Conservation (phyloP, 1,284 basidiomycete species). For the Malassezia arunalokei region DNA sequence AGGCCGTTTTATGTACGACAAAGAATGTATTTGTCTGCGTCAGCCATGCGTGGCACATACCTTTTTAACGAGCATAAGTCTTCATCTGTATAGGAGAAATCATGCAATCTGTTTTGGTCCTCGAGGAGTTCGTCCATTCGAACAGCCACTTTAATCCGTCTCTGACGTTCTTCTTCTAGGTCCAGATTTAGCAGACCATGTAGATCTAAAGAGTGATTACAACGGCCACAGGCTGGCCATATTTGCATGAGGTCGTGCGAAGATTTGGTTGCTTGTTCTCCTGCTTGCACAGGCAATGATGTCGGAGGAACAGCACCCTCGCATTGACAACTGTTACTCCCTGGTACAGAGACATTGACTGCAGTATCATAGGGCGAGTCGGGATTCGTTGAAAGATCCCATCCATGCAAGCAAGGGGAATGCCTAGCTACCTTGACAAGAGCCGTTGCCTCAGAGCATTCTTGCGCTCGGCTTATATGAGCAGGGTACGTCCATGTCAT, state of each 20-base stretch:
- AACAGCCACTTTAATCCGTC: conserved; percentile 64
- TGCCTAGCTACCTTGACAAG: conserved; percentile 17
- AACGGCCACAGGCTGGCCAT: conserved; percentile 45
- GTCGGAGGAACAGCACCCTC: conserved; percentile 3
- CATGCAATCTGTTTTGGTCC: conserved; percentile 63
- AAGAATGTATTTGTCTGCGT: conserved; percentile 22
- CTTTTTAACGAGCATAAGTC: conserved; percentile 61
- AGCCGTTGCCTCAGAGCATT: background rate
- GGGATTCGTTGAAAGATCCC: background rate
- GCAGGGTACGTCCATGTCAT: conserved; percentile 2
- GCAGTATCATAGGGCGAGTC: conserved; percentile 1
- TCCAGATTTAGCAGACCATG: conserved; percentile 55
- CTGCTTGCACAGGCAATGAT: background rate
- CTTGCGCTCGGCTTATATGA: background rate
- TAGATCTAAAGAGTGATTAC: conserved; percentile 60
- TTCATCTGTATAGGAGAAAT: conserved; percentile 63
- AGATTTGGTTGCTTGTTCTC: background rate
- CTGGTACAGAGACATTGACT: background rate
- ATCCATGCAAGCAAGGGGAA: conserved; percentile 9
- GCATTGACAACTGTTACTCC: background rate
- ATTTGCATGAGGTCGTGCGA: background rate
- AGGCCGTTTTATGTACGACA: conserved; percentile 12
- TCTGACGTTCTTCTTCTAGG: conserved; percentile 45
- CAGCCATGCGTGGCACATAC: conserved; percentile 26
- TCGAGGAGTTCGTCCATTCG: conserved; percentile 72